Evolutionary conservation across 345 rosid species (phyloP), one percentile per base, ranked within the genome.

Genomic region (Aquilaria malaccensis): DNA sequence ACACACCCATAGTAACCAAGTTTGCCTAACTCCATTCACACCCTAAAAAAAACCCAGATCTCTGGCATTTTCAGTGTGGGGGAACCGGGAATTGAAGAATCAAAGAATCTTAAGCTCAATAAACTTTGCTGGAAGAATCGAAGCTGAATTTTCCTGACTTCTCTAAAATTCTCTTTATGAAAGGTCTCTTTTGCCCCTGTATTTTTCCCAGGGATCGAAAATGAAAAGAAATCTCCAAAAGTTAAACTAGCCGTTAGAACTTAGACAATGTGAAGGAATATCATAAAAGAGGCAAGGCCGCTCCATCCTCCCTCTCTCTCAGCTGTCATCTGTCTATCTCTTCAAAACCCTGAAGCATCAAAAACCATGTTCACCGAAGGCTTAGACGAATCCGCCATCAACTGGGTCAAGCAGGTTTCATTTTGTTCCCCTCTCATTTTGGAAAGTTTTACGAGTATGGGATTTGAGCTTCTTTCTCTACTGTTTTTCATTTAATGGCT

Each of bases 381-480:
- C 50, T 51, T 85, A 62, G 89, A 89, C 64, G 87, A 86, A 65
- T 67, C 74, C 48, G 83, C 84, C 6, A 85, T 85, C 82, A 80
- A 76, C 70, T 91, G 93, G 88, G 79, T 86, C 81, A 88, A 87
- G 70, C 84, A 75, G 83, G 92, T 85, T 52, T 13, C 6, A 45
- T 31, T 59, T 43, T 30, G 31, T 15, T 56, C 32, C 0, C 9
- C 13, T 6, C 6, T 55, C 3, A 41, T 7, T 45, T 9, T 22
- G 12, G 6, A 57, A 37, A 4, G 22, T n/a, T 46, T 55, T 59
- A 15, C 15, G 7, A 54, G n/a, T n/a, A 10, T 3, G 43, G 31
- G 29, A 59, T 47, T 46, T 50, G 62, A 57, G 14, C 12, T 50
- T 14, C 7, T 9, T 45, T 60, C 30, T 30, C 6, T 30, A 12